Percentiles rank a stretch among this genome's conserved stretches.
These are phyloP conservation scores for Pseudozyma pruni DNA, from an alignment of 1,284 basidiomycete species.

Conservation along the genomic window DNA sequence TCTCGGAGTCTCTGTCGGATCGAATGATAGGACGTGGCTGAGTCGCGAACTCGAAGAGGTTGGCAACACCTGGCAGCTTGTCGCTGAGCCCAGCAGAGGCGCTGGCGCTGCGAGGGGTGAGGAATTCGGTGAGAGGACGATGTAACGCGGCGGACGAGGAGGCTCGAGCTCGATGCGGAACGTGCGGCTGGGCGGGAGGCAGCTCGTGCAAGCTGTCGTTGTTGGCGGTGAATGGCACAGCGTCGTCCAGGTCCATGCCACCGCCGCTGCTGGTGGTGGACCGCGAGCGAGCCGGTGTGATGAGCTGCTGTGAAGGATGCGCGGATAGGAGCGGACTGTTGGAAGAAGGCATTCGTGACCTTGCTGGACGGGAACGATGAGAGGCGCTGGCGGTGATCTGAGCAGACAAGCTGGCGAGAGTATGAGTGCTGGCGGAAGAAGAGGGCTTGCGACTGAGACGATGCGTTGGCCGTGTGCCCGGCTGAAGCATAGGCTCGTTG, in stretches of 20 bases:
- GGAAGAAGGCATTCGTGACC: slow-evolving; percentile 27
- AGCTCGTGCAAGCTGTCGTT: not conserved
- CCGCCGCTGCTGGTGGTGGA: slow-evolving; percentile 27
- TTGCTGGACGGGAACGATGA: slow-evolving; percentile 12
- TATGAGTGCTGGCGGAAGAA: slow-evolving; percentile 27
- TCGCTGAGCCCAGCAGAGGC: slow-evolving; percentile 45
- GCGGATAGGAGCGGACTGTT: slow-evolving; percentile 9
- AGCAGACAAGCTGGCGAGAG: slow-evolving; percentile 23
- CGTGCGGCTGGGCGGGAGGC: slow-evolving; percentile 14
- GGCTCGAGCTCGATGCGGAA: slow-evolving; percentile 34
- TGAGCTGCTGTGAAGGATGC: slow-evolving; percentile 11
- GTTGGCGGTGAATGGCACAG: not conserved
- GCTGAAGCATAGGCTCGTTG: slow-evolving; percentile 38
- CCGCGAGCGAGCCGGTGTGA: slow-evolving; percentile 32
- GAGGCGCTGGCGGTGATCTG: slow-evolving; percentile 5
- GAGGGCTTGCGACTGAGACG: slow-evolving; percentile 29
- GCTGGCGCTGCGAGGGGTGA: slow-evolving; percentile 51
- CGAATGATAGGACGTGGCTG: slow-evolving; percentile 45
- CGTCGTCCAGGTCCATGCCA: slow-evolving; percentile 24
- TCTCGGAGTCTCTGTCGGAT: slow-evolving; percentile 22
- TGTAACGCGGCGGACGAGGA: slow-evolving; percentile 44
- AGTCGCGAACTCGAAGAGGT: slow-evolving; percentile 53
- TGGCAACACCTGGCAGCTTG: slow-evolving; percentile 46
- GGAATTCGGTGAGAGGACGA: slow-evolving; percentile 43
- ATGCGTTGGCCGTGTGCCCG: slow-evolving; percentile 36